Percentiles rank a stretch among this genome's conserved stretches.
Conservation (phyloP, 768 basidiomycete genomes). For the Naganishia friedmannii region DNA sequence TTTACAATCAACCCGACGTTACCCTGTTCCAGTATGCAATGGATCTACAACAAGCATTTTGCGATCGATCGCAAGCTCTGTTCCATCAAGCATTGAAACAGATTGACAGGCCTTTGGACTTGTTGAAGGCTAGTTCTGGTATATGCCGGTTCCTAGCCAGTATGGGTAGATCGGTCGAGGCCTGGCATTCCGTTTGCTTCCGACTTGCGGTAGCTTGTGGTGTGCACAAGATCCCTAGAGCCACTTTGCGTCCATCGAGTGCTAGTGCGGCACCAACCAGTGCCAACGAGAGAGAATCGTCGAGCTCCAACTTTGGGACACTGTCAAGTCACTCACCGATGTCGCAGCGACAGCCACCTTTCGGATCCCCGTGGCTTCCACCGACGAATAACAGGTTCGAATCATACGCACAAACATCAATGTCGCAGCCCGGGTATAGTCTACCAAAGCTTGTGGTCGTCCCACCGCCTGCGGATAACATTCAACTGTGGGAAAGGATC, state of each 20-base stretch:
- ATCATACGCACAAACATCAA: conserved; percentile 29
- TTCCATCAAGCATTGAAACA: conserved; percentile 40
- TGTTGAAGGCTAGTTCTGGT: conserved; percentile 42
- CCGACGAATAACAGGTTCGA: conserved; percentile 21
- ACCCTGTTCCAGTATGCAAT: not conserved
- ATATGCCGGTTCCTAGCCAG: conserved; percentile 41
- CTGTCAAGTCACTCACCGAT: not conserved
- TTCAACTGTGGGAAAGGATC: conserved; percentile 44
- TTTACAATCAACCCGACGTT: conserved; percentile 5
- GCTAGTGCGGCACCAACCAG: not conserved
- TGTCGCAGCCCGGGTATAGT: not conserved
- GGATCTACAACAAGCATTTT: conserved; percentile 21
- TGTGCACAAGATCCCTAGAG: conserved; percentile 43
- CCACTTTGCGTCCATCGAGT: not conserved
- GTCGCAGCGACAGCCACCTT: not conserved
- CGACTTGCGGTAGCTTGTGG: conserved; percentile 44
- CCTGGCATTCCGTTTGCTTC: conserved; percentile 42
- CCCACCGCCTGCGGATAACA: conserved; percentile 43
- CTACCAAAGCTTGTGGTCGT: conserved; percentile 45
- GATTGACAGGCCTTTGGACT: conserved; percentile 45
- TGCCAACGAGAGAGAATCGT: not conserved
- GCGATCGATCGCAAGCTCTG: conserved; percentile 41
- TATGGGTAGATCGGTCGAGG: conserved; percentile 46
- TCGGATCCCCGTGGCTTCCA: not conserved
- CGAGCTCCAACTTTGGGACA: not conserved